Base-by-base conservation (phyloP, 2,329 filamentous ascomycete species). In the Elsinoe arachidis region DNA sequence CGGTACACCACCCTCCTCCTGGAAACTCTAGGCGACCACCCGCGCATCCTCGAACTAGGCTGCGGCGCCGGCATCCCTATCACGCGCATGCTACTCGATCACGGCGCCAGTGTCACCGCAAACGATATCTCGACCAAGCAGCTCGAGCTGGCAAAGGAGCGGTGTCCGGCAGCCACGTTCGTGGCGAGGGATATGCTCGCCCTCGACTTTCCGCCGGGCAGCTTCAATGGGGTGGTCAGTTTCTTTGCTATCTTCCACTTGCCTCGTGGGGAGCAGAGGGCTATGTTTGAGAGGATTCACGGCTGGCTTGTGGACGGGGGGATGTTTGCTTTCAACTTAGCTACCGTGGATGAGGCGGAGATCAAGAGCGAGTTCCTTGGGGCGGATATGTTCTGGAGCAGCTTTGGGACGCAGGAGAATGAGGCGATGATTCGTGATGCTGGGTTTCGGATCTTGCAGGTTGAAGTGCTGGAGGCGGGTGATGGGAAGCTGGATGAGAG, bases 51-150 rank as follows among this genome's bases (percentile, higher is more conserved):
- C 5, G 73, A 75, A 58, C 62, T 75, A 33, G 73, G 74, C 56
- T 74, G 72, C 58, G 73, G 73, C 34, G 67, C 72, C 23, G 73
- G 73, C 4, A 59, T 72, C 0, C 73, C 73, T 9, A 59, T 63
- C 11, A 62, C 63, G 1, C 58, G 60, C 17, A 59, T 63, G 39
- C 64, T 70, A 21, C 60, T 67, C 35, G 54, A 62, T 19, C 55
- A 39, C 11, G 62, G 62, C 53, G 60, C 60, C 7, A 52, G 12
- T 56, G 65, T 66, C 1, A 35, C 60, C 10, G 63, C 60, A 2
- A 65, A 65, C 58, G 64, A 65, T 52, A 64, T 66, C 38, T 66
- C 64, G 2, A 15, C 46, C 2, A 52, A 38, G 33, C 63, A 66
- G 54, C 47, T 65, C 37, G 30, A 55, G 15, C 47, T 65, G 17